A percentile compares a stretch with the other conserved stretches of the same genome.
Conservation (phyloP, 139 green algal genomes). For the Closterium sp. region DNA sequence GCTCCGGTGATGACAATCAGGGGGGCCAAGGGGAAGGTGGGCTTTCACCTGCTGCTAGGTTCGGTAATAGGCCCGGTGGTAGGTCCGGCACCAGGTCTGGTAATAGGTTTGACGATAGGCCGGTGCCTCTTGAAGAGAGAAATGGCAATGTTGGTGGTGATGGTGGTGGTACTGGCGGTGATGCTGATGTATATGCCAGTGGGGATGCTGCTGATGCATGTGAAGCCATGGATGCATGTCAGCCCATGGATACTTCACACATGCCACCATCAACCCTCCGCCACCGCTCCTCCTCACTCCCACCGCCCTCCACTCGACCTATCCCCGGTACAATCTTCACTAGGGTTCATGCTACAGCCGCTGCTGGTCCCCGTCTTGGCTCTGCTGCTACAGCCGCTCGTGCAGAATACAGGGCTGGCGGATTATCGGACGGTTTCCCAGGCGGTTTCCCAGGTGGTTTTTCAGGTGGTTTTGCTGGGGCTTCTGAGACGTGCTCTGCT, state of each 20-base stretch:
- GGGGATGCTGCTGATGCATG: neutral
- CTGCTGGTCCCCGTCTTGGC: too few species aligned
- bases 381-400: neutral
- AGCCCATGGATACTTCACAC: too few species aligned
- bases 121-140: neutral
- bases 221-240: neutral
- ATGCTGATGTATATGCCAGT: neutral
- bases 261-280: neutral
- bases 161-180: neutral
- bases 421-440: neutral
- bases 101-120: neutral
- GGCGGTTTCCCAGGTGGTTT: neutral
- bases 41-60: too few species aligned
- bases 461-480: neutral
- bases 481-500: slow-evolving; percentile 1
- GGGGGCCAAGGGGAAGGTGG: too few species aligned
- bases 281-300: neutral
- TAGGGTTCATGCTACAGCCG: neutral
- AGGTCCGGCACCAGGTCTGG: neutral
- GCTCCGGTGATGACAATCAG: too few species aligned
- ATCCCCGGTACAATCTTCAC: neutral
- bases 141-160: neutral
- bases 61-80: neutral
- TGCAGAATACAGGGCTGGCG: too few species aligned
- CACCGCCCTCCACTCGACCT: neutral